Conservation (phyloP, 2,329 filamentous ascomycete species). For the Immersiporthe knoxdaviesiana region DNA sequence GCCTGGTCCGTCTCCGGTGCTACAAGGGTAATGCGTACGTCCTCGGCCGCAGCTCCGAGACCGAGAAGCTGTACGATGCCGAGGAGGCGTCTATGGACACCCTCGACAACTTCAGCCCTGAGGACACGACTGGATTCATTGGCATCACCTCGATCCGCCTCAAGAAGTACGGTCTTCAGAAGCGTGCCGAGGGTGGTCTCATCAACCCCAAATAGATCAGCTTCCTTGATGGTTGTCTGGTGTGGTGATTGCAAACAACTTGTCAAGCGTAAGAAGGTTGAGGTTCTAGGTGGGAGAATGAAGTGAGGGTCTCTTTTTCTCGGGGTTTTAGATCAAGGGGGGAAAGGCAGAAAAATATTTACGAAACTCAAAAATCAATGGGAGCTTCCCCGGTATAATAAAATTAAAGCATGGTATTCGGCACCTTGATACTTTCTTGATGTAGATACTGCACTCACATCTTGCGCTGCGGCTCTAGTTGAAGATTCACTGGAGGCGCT, state of each 20-base stretch:
- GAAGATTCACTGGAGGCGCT: not conserved
- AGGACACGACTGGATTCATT: slow-evolving; percentile 45
- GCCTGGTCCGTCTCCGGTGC: slow-evolving; percentile 38
- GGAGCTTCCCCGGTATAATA: not conserved
- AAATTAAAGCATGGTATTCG: not conserved
- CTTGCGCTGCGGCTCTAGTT: not conserved
- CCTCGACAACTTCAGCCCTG: slow-evolving; percentile 32
- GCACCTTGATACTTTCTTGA: not conserved
- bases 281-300: not conserved
- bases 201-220: slow-evolving; percentile 21
- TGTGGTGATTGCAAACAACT: not conserved
- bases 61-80: slow-evolving; percentile 55
- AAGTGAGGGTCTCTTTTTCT: not conserved
- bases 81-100: slow-evolving; percentile 51
- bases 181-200: slow-evolving; percentile 31
- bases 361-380: not conserved
- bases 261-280: not conserved
- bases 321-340: not conserved
- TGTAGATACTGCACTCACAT: not conserved
- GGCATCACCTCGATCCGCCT: slow-evolving; percentile 59
- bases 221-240: not conserved
- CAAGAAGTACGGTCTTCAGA: slow-evolving; percentile 43
- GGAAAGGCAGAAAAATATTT: too few relatives aligned
- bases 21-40: slow-evolving; percentile 51
- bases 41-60: slow-evolving; percentile 48